Evolutionary conservation across 345 rosid genomes (phyloP).

Genomic region (Murraya koenigii): DNA sequence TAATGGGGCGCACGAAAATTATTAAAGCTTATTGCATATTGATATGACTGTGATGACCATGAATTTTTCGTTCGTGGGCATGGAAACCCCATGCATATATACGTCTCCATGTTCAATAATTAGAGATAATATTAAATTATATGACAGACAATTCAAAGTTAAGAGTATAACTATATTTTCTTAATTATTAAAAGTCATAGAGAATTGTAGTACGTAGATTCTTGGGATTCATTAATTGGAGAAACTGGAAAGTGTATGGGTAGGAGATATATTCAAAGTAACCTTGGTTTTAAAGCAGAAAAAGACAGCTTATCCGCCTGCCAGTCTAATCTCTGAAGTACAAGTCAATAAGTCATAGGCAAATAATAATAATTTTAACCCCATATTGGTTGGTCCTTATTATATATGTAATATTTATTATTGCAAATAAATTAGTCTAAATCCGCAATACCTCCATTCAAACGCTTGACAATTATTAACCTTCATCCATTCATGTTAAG

Average conservation of each 20-base stretch:
- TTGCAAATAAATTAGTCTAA: too few relatives aligned
- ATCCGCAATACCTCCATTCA: too few relatives aligned
- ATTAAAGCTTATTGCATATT: background rate
- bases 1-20: background rate
- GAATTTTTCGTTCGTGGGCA: background rate
- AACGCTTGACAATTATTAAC: too few relatives aligned
- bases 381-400: background rate
- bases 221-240: background rate
- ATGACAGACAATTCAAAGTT: too few relatives aligned
- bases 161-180: background rate
- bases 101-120: background rate
- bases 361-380: too few relatives aligned
- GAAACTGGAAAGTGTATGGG: background rate
- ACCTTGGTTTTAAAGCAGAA: background rate
- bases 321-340: background rate
- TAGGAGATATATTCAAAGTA: background rate
- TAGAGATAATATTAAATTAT: background rate
- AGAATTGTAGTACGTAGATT: background rate
- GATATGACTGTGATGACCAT: background rate
- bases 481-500: background rate
- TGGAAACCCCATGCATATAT: slow-evolving; percentile 7
- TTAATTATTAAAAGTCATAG: background rate
- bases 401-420: too few relatives aligned
- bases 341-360: background rate
- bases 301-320: background rate